These are phyloP conservation scores for Yarrowia porcina DNA, from an alignment of 805 yeast genomes.

Conservation along the genomic window DNA sequence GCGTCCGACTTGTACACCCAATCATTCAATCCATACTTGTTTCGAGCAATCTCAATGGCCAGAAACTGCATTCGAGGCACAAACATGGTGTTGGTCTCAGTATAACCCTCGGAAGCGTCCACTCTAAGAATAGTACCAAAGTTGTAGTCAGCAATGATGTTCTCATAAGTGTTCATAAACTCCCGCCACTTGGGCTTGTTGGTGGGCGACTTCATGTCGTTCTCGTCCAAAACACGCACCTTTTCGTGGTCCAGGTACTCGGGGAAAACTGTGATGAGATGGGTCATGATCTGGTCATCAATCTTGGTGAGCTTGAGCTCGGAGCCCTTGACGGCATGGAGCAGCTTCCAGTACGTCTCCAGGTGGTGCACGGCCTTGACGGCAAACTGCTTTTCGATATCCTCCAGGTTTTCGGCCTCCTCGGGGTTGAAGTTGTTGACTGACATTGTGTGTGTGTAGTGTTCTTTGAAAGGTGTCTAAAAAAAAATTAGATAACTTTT, in stretches of 20 bases:
- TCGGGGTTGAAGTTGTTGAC: slow-evolving; percentile 65
- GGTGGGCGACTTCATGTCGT: slow-evolving; percentile 69
- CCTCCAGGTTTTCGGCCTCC: slow-evolving; percentile 89
- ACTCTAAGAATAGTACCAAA: slow-evolving; percentile 90
- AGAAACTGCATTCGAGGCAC: slow-evolving; percentile 91
- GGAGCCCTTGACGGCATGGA: slow-evolving; percentile 74
- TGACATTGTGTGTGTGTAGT: slow-evolving; percentile 2
- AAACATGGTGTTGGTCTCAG: slow-evolving; percentile 79
- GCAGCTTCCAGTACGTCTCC: slow-evolving; percentile 80
- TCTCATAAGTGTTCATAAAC: slow-evolving; percentile 78
- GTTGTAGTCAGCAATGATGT: slow-evolving; percentile 80
- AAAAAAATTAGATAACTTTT: neutral
- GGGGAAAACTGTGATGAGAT: slow-evolving; percentile 69
- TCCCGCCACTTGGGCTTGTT: slow-evolving; percentile 92
- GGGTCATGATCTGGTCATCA: slow-evolving; percentile 43
- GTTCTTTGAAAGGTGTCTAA: neutral
- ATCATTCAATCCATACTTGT: slow-evolving; percentile 84
- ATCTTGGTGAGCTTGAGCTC: slow-evolving; percentile 51
- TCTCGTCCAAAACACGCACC: slow-evolving; percentile 63
- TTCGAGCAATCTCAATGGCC: slow-evolving; percentile 92
- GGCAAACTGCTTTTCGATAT: slow-evolving; percentile 95
- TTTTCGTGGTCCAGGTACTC: slow-evolving; percentile 65
- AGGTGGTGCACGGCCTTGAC: slow-evolving; percentile 89
- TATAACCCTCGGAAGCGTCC: slow-evolving; percentile 69
- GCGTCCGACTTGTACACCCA: slow-evolving; percentile 56